Conservation (phyloP, 1,139 yeast genomes). For the Zygosaccharomyces sapae region DNA sequence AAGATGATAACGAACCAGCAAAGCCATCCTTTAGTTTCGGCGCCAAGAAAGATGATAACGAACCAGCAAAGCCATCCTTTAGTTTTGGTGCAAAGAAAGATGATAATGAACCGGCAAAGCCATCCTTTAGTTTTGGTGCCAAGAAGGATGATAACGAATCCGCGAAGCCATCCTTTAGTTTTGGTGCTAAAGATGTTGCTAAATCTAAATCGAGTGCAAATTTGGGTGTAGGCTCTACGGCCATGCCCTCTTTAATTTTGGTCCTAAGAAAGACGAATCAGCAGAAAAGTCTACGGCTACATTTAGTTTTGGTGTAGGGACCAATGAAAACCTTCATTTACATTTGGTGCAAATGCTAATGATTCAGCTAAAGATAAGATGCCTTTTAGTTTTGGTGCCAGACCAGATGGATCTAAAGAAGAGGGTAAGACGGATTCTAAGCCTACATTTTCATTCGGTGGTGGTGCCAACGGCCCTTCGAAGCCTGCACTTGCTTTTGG, state of each 20-base stretch:
- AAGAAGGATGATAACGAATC: slow-evolving; percentile 1
- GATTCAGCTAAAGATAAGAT: no score
- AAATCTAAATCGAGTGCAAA: no score
- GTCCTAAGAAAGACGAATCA: no score
- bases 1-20: not conserved
- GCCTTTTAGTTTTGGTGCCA: not conserved
- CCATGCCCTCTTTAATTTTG: no score
- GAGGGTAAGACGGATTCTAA: slow-evolving; percentile 8
- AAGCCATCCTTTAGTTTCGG: not conserved
- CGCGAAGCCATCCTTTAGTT: slow-evolving; percentile 6
- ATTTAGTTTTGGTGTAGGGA: no score
- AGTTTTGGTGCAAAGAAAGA: slow-evolving; percentile 11
- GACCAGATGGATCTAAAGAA: slow-evolving; percentile 3
- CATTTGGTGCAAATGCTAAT: no score
- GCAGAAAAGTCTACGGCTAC: no score
- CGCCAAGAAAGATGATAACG: not conserved
- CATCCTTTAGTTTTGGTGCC: slow-evolving; percentile 16
- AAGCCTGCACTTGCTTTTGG: slow-evolving; percentile 11
- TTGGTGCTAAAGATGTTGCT: slow-evolving; percentile 4
- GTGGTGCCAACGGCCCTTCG: not conserved
- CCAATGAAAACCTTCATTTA: no score
- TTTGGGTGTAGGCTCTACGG: no score
- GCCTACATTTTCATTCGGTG: slow-evolving; percentile 14
- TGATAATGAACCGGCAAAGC: not conserved
- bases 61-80: slow-evolving; percentile 9